Base-by-base conservation (phyloP, 805 yeast species). In the Saccharomycopsis selenospora region DNA sequence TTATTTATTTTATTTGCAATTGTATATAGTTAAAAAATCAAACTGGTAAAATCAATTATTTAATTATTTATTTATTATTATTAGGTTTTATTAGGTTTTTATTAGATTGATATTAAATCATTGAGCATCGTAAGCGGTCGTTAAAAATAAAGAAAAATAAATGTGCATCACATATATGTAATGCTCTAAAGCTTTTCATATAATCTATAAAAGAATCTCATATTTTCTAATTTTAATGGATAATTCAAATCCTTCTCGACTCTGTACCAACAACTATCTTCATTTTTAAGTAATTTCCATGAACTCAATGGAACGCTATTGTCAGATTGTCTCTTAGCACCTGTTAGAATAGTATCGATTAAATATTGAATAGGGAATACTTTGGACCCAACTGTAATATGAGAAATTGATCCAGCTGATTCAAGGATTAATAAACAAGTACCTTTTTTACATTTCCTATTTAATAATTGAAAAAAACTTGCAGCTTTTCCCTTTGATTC, bases 351-450 rank as follows among this genome's bases (percentile, higher is more conserved):
- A 30, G 82, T 85, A 59, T 88, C 95, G 8, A 89, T 69, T 36
- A 88, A 68, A 57, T 83, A 86, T 55, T 86, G 89, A 3, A 88
- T 81, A 0, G 96, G 96, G 66, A 88, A 88, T 55, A 69, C 75
- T 61, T 83, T 87, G 26, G 77, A 63, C 3, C 95, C 95, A 40
- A 88, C 73, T 2, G 78, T 72, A 33, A 88, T 84, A 57, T 86
- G 82, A 1, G 95, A 85, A 63, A 81, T 88, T 7, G 95, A 84
- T 0, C 96, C 96, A 0, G 96, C 96, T 65, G 93, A 82, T 59
- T 88, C 96, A 1, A 86, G 77, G 22, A 88, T 77, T 41, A 89
- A 67, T 29, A 88, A 63, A 25, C 75, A 62, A 13, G 86, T 65
- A 0, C 90, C 93, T 1, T 62, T 48, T 29, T 64, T 59, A 62